Percentiles rank a stretch among this genome's conserved stretches.
Evolutionary conservation across 805 yeast species (phyloP).

Genomic region (Saturnispora saitoi): DNA sequence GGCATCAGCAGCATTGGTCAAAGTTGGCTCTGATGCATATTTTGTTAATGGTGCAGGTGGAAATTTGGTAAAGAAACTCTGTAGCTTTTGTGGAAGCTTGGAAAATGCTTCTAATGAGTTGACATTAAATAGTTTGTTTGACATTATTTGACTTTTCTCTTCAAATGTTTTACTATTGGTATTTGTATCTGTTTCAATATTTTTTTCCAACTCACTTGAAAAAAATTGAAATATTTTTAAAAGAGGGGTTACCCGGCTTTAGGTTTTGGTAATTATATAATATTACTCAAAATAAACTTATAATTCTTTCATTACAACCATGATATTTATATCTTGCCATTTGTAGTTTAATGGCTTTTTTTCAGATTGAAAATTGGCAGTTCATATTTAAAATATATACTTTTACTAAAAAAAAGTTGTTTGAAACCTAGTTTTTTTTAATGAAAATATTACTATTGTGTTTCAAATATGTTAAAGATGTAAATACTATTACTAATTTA

Average conservation of each 20-base stretch:
- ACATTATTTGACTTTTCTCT: neutral
- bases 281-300: too few species aligned
- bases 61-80: constrained; percentile 65
- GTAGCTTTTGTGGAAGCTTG: constrained; percentile 60
- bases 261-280: neutral
- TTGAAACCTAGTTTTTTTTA: too few species aligned
- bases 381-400: too few species aligned
- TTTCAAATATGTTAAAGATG: too few species aligned
- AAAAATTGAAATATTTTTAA: neutral
- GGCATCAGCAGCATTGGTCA: constrained; percentile 57
- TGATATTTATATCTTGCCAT: too few species aligned
- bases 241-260: constrained; percentile 1
- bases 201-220: too few species aligned
- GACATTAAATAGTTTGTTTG: constrained; percentile 20
- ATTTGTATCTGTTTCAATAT: neutral
- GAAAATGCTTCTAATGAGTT: constrained; percentile 28
- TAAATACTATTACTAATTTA: too few species aligned
- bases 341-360: too few species aligned
- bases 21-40: constrained; percentile 57
- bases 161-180: neutral
- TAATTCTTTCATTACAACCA: too few species aligned
- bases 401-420: too few species aligned
- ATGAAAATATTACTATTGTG: too few species aligned
- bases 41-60: constrained; percentile 76
- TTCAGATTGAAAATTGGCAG: too few species aligned